Evolutionary conservation across 768 basidiomycete species (phyloP), one percentile per base, ranked within the genome.

Genomic region (Suillus placidus): DNA sequence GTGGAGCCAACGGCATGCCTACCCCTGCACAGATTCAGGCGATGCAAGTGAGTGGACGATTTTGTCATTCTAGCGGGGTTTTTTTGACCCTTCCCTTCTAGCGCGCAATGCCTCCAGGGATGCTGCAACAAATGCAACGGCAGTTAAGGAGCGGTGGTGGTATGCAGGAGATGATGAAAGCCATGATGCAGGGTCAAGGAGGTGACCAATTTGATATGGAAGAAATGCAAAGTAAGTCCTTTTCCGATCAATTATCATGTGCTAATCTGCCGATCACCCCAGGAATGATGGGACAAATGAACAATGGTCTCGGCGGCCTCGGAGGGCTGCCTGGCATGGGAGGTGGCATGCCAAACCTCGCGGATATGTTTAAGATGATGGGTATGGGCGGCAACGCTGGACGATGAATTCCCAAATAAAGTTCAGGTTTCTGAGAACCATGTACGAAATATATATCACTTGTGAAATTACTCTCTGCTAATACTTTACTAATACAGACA

Each of bases 161-260:
- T 54, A 91, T 97, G 88, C 93, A 95, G 76, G 95, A 97, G 71
- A 97, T 97, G 94, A 95, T 97, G 95, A 93, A 92, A 75, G 90
- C 92, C 34, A 95, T 98, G 93, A 95, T 97, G 92, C 94, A 95
- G 71, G 93, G 94, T 12, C 89, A 93, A 71, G 93, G 92, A 62
- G 93, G 93, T 13, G 95, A 95, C 72, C 88, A 94, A 73, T 81
- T 90, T 61, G 94, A 95, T 73, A 92, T 97, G 91, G 92, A 93
- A 66, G 94, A 97, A 76, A 94, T 96, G 93, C 93, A 95, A 79
- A 86, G 94, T 91, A 78, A 35, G 57, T 64, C 67, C 20, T 65
- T 51, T 61, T 49, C 35, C 66, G 64, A 51, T 42, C 63, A 20
- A 60, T 65, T n/a, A 20, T 35, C 26, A 0, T 49, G 14, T 61